phyloP scores from a whole-genome alignment of 345 rosid species.

The Salix brachista region DNA sequence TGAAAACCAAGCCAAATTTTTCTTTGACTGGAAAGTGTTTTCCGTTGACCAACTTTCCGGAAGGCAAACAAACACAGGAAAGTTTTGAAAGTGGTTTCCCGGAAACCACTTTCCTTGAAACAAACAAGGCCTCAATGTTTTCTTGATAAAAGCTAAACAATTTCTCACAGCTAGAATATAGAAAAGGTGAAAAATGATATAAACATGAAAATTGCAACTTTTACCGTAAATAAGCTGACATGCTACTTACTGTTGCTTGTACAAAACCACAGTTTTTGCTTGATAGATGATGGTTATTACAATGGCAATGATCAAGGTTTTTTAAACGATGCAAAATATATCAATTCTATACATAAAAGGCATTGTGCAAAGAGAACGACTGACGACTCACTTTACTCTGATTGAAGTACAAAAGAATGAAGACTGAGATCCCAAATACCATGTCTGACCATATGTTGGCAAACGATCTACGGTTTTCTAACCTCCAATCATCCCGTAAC shows the following conservation, averaged over 20 bases:
- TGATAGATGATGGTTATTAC: slow-evolving; percentile 1
- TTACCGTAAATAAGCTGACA: not conserved
- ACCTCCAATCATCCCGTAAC: slow-evolving; percentile 75
- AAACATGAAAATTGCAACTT: not conserved
- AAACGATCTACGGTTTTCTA: slow-evolving; percentile 86
- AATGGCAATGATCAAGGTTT: not conserved
- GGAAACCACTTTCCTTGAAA: no score
- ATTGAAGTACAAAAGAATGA: slow-evolving; percentile 72
- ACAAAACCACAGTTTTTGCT: not conserved
- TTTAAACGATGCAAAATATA: not conserved
- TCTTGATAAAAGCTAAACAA: not conserved
- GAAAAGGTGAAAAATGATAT: not conserved
- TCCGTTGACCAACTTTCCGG: no score
- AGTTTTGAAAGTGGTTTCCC: no score
- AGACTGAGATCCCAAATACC: slow-evolving; percentile 81
- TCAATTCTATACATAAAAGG: not conserved
- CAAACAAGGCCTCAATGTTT: no score
- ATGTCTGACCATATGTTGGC: slow-evolving; percentile 95
- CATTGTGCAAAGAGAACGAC: not conserved
- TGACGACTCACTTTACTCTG: slow-evolving; percentile 65
- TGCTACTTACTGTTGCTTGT: not conserved
- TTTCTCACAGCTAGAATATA: not conserved
- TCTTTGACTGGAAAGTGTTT: no score
- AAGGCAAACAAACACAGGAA: no score
- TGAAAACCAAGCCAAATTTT: no score